phyloP scores from a whole-genome alignment of 257 asterid genomes.

The Lycium barbarum region DNA sequence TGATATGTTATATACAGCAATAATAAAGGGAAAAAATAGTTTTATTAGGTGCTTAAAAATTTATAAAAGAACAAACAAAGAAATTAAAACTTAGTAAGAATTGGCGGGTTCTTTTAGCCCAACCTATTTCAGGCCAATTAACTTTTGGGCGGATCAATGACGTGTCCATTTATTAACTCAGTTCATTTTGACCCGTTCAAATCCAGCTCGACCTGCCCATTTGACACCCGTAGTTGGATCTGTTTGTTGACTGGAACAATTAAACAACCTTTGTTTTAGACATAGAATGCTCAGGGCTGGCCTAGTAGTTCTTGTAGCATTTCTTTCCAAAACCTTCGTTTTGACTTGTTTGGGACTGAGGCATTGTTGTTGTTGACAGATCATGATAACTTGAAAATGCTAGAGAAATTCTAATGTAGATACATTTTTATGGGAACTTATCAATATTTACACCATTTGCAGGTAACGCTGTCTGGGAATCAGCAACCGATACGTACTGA shows the following conservation, averaged over 20 bases:
- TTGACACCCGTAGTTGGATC: not conserved
- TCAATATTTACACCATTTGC: conserved; percentile 30
- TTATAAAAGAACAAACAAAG: too few species aligned
- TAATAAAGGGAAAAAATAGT: too few species aligned
- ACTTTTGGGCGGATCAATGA: too few species aligned
- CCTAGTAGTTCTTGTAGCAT: not conserved
- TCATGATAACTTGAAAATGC: not conserved
- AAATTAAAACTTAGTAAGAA: too few species aligned
- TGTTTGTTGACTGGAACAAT: not conserved
- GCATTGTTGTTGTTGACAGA: not conserved
- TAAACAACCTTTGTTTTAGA: not conserved
- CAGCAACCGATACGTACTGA: conserved; percentile 95
- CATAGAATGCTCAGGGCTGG: not conserved
- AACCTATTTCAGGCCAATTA: too few species aligned
- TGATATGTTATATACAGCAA: too few species aligned
- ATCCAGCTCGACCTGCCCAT: too few species aligned
- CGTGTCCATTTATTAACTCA: too few species aligned
- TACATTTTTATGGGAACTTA: not conserved
- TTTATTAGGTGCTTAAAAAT: too few species aligned
- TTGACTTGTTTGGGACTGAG: not conserved
- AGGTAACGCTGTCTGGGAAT: conserved; percentile 96
- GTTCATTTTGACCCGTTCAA: too few species aligned
- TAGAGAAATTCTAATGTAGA: not conserved
- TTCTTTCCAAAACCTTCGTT: not conserved
- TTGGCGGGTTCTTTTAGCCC: too few species aligned